phyloP scores from a whole-genome alignment of 73 alveolate genomes.

The Uronychia setigera region DNA sequence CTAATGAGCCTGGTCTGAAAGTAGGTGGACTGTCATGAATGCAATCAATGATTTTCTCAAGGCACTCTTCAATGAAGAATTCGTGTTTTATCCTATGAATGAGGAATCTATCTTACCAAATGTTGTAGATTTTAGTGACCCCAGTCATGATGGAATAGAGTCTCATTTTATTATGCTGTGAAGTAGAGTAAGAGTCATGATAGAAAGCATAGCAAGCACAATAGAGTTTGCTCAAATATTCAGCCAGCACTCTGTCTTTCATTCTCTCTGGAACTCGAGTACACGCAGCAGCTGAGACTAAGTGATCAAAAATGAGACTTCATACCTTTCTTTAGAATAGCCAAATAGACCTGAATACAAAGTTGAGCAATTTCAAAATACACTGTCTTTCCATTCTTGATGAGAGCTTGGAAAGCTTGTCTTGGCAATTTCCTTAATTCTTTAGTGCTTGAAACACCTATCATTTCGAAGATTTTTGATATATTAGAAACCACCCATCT shows the following conservation, averaged over 20 bases:
- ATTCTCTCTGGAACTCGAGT: background rate
- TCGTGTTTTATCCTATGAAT: background rate
- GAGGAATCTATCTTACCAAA: background rate
- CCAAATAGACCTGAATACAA: background rate
- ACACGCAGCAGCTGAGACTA: background rate
- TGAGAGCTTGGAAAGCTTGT: background rate
- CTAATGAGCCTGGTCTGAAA: background rate
- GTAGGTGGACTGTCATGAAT: background rate
- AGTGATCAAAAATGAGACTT: background rate
- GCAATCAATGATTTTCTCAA: background rate
- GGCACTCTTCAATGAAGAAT: background rate
- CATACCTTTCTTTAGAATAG: background rate
- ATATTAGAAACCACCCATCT: background rate
- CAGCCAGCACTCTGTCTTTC: background rate
- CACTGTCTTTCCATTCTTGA: background rate
- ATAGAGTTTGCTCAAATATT: background rate
- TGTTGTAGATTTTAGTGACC: background rate
- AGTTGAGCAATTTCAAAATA: background rate
- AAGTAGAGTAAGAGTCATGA: background rate
- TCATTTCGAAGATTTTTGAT: background rate
- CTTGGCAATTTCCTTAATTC: background rate
- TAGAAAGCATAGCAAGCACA: background rate
- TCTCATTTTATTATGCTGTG: background rate
- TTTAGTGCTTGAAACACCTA: background rate
- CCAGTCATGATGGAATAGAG: background rate